Base-by-base conservation (phyloP, 345 rosid genomes). In the Adansonia digitata region DNA sequence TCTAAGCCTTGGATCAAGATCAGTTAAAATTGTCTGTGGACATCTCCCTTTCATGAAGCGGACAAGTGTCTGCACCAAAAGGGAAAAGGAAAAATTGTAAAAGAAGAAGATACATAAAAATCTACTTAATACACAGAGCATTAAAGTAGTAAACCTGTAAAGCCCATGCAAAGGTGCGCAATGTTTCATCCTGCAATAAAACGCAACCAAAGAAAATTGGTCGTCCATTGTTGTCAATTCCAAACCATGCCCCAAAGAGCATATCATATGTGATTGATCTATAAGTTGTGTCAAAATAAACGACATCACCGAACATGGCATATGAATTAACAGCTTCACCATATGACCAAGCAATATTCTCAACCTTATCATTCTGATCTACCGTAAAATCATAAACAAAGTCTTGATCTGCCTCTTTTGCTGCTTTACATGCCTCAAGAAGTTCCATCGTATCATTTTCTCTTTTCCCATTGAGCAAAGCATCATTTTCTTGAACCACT, bases 291-390 rank as follows among this genome's bases (percentile, higher is more conserved):
- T 85, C 86, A 62, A 83, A 83, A 77, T 79, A 79, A 66, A 83
- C 80, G 10, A 82, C 85, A 75, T 85, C 88, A 42, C 85, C 82
- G 18, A 77, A 83, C 27, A 73, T 42, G 49, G 75, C 53, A 48
- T 83, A 81, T 49, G 79, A 76, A 65, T 74, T 57, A 65, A 85
- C 70, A 65, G 86, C 80, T 14, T 68, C 81, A 74, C 77, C 74
- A 76, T 75, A 83, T 0, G 83, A 77, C 88, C 88, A 85, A 9
- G 85, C 83, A 74, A 85, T 79, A 43, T 81, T 81, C 79, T 85
- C 86, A 77, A 83, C 64, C 71, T 82, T 83, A 48, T 81, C 80
- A 61, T 81, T 75, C 49, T 70, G 78, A 61, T 83, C 88, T 7
- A 83, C 71, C 9, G 84, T 79, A 69, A 79, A 81, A 67, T 81